A percentile compares a stretch with the other conserved stretches of the same genome.
phyloP scores from a whole-genome alignment of 257 asterid genomes.

The Penstemon barbatus region DNA sequence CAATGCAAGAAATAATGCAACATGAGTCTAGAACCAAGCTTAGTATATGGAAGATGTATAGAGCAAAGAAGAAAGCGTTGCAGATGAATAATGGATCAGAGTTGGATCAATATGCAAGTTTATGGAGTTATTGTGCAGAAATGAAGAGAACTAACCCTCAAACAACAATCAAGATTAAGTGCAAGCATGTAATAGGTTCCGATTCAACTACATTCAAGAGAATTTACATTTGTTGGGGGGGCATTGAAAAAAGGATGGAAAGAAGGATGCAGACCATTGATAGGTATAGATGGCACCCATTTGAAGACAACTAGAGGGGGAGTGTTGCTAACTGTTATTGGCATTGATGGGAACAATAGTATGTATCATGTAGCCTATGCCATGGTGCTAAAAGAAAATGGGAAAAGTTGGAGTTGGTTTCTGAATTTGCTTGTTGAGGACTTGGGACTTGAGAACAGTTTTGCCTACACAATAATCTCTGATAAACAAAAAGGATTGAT shows the following conservation, averaged over 20 bases:
- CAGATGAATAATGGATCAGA: neutral
- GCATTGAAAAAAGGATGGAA: neutral
- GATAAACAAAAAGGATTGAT: conserved; percentile 26
- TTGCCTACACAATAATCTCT: conserved; percentile 13
- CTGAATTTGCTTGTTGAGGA: neutral
- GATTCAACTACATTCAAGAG: neutral
- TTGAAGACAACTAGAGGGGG: neutral
- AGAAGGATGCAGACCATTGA: neutral
- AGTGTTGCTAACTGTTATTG: neutral
- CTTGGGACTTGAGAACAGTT: conserved; percentile 6
- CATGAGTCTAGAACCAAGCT: neutral
- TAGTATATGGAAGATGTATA: neutral
- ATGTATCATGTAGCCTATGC: neutral
- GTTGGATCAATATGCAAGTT: neutral
- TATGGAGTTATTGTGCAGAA: neutral
- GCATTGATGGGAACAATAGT: neutral
- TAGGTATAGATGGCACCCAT: neutral
- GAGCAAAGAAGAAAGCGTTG: neutral
- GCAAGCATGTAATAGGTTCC: neutral
- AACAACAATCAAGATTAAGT: neutral
- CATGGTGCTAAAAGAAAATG: neutral
- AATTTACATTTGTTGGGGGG: neutral
- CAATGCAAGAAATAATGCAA: conserved; percentile 1
- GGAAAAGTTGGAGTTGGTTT: conserved; percentile 20
- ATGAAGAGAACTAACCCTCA: neutral